phyloP scores from a whole-genome alignment of 768 basidiomycete species.

The Mycena chlorophos region DNA sequence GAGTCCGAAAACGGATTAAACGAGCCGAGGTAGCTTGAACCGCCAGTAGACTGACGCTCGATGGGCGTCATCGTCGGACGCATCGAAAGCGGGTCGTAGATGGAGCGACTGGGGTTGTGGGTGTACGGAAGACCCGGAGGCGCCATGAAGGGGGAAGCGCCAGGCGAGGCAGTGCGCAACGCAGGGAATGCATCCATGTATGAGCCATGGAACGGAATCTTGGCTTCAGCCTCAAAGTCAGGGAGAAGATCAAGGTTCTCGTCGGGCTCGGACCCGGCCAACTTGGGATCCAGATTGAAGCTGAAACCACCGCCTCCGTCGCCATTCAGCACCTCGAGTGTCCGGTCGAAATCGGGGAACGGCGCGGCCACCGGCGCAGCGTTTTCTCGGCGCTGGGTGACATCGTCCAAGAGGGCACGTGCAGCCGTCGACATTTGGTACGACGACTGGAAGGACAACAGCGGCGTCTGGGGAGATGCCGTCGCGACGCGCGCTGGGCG shows the following conservation, averaged over 20 bases:
- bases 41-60: constrained; percentile 48
- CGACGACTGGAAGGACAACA: constrained; percentile 56
- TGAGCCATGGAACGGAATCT: constrained; percentile 60
- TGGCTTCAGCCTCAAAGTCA: constrained; percentile 54
- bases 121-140: constrained; percentile 58
- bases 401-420: constrained; percentile 80
- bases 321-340: constrained; percentile 68
- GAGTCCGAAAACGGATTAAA: constrained; percentile 80
- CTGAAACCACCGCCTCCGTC: constrained; percentile 71
- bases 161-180: constrained; percentile 41
- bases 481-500: constrained; percentile 51
- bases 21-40: constrained; percentile 64
- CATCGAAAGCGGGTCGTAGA: constrained; percentile 53
- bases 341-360: constrained; percentile 90
- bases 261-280: constrained; percentile 51
- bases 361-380: constrained; percentile 52
- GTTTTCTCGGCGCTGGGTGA: constrained; percentile 72
- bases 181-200: constrained; percentile 74
- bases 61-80: constrained; percentile 36
- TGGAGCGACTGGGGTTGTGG: constrained; percentile 47
- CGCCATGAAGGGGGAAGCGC: constrained; percentile 39
- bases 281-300: constrained; percentile 82
- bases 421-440: constrained; percentile 90
- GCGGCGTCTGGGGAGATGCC: constrained; percentile 51
- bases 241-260: constrained; percentile 39